Percentiles rank a stretch among this genome's conserved stretches.
phyloP scores from a whole-genome alignment of 1,139 yeast genomes.

The Hemisphaericaspora xylanilytica region DNA sequence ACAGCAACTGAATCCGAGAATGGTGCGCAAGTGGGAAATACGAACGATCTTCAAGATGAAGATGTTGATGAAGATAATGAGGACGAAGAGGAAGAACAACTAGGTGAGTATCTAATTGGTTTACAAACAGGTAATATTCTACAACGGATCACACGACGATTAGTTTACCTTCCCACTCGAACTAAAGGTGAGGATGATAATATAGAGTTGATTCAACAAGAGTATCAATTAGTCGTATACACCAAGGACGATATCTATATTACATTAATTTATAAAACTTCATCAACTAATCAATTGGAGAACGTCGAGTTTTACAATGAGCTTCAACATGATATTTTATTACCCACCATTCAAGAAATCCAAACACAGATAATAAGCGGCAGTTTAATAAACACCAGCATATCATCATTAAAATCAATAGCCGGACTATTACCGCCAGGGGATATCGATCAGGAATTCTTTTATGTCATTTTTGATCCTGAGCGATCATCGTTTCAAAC shows the following conservation, averaged over 20 bases:
- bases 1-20: conserved; percentile 4
- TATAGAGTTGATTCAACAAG: conserved; percentile 16
- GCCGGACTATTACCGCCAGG: conserved; percentile 12
- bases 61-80: conserved; percentile 10
- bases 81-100: conserved; percentile 19
- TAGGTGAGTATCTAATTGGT: conserved; percentile 31
- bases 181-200: conserved; percentile 8
- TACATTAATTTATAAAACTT: conserved; percentile 33
- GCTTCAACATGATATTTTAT: conserved; percentile 18
- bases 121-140: conserved; percentile 13
- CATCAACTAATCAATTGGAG: conserved; percentile 21
- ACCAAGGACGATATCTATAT: conserved; percentile 23
- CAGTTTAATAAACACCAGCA: conserved; percentile 24
- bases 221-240: conserved; percentile 35
- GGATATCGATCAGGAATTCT: conserved; percentile 36
- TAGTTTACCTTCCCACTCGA: conserved; percentile 26
- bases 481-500: conserved; percentile 28
- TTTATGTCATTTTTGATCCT: conserved; percentile 35
- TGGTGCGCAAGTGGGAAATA: neutral
- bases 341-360: conserved; percentile 28
- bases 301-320: conserved; percentile 22
- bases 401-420: conserved; percentile 31
- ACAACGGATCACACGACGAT: conserved; percentile 22
- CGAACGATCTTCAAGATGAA: conserved; percentile 1
- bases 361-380: conserved; percentile 17